These are phyloP conservation scores for Blastobotrys terrestris DNA, from an alignment of 805 yeast genomes.

Conservation along the genomic window DNA sequence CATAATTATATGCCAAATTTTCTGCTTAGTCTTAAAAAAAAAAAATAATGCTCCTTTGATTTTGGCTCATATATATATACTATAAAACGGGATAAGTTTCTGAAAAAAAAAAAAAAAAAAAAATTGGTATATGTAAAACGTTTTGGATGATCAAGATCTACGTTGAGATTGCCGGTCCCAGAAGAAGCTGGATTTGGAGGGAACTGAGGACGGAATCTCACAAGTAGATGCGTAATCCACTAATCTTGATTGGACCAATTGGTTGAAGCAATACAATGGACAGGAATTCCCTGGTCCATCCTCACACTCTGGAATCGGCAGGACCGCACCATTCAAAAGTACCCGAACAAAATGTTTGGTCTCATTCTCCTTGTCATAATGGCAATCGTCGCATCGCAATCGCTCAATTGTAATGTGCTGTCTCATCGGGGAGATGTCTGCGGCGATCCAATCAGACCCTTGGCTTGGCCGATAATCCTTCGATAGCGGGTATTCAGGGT, in stretches of 20 bases:
- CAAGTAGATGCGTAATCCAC: constrained; percentile 15
- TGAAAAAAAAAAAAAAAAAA: too few relatives aligned
- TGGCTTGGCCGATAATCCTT: neutral
- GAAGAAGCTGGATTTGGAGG: neutral
- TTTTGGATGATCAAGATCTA: neutral
- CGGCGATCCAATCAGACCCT: neutral
- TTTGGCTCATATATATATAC: too few relatives aligned
- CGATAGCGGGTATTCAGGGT: constrained; percentile 2
- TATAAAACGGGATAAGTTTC: neutral
- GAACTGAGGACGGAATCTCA: constrained; percentile 10
- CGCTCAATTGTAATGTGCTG: constrained; percentile 29
- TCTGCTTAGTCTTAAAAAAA: too few relatives aligned
- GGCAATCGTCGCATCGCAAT: constrained; percentile 21
- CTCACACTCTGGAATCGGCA: constrained; percentile 43
- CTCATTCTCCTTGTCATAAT: neutral
- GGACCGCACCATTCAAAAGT: constrained; percentile 48
- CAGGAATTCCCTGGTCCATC: constrained; percentile 52
- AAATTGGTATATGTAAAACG: neutral
- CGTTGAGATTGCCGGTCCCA: neutral
- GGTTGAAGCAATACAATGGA: constrained; percentile 30
- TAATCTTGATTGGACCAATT: constrained; percentile 7
- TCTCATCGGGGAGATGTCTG: constrained; percentile 24
- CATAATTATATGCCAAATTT: too few relatives aligned
- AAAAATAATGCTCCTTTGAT: too few relatives aligned
- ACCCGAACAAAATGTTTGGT: constrained; percentile 34